Evolutionary conservation across 2,329 filamentous ascomycete species (phyloP).

Genomic region (Phialophora verrucosa): DNA sequence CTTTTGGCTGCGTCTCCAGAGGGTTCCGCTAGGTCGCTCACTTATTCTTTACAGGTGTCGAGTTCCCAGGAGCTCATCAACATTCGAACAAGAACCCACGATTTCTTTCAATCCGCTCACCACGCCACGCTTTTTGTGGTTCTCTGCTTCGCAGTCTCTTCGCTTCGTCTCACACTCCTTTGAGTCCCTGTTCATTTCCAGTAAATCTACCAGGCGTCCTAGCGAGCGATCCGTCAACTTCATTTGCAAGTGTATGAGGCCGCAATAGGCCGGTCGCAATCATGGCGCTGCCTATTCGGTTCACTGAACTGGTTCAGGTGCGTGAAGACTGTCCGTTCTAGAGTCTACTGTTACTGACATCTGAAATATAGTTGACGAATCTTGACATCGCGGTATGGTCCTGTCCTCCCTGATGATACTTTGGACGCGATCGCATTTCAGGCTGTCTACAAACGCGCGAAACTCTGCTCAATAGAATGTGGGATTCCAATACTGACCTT

Average conservation of each 20-base stretch:
- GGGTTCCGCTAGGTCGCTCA: conserved; percentile 22
- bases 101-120: conserved; percentile 11
- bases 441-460: conserved; percentile 6
- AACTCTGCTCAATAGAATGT: background rate
- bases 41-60: conserved; percentile 31
- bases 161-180: conserved; percentile 31
- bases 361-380: conserved; percentile 57
- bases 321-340: conserved; percentile 32
- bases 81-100: conserved; percentile 22
- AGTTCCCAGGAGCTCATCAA: conserved; percentile 34
- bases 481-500: conserved; percentile 35
- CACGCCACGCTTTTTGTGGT: conserved; percentile 26
- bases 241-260: conserved; percentile 37
- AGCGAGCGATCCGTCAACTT: conserved; percentile 23
- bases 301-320: conserved; percentile 86
- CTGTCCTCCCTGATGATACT: conserved; percentile 31
- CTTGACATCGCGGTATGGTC: conserved; percentile 60
- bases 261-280: conserved; percentile 46
- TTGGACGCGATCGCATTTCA: conserved; percentile 36
- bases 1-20: conserved; percentile 14
- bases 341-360: conserved; percentile 42
- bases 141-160: conserved; percentile 24
- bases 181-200: conserved; percentile 21
- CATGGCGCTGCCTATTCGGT: conserved; percentile 81
- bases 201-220: conserved; percentile 8